Evolutionary conservation across 169 alveolate species (phyloP), one percentile per base, ranked within the genome.

Genomic region (Cryptosporidium meleagridis): DNA sequence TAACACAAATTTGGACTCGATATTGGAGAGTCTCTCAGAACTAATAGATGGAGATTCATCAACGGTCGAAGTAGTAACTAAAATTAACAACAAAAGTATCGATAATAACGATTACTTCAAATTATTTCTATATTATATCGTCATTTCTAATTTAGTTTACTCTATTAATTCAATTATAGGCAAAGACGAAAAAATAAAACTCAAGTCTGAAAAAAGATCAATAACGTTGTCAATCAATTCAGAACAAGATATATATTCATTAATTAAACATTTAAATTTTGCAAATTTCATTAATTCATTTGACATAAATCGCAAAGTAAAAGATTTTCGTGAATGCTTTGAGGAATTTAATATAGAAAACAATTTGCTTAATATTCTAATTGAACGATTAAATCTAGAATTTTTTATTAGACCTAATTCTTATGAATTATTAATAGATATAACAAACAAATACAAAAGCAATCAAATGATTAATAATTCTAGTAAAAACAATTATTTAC

Each of bases 261-360:
- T 12, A 21, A 45, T 21, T 70, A 70, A 31, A 0, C 6, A 55
- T 16, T 55, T 55, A n/a, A 55, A 4, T 0, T 21, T 21, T 2
- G 5, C 35, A 3, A 26, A 55, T 55, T n/a, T 55, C 4, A 21
- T 55, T 12, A 55, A 55, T 26, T 55, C 33, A 2, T 16, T 55
- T 55, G 33, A n/a, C 8, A 37, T 0, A 26, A 23, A 7, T 55
- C 1, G 0, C 7, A 55, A 21, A 35, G 35, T 4, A 70, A 70
- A 10, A 33, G 39, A 48, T 45, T 14, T 29, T 10, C 4, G n/a
- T 21, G 65, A 48, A n/a, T 29, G 21, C n/a, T 70, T 70, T 45
- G 84, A 70, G 6, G 84, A 45, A 70, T 70, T 29, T 70, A n/a
- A 33, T 44, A 70, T 70, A 9, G 84, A 70, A 6, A 70, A 70